phyloP scores from a whole-genome alignment of 176 grass and related monocot genomes.

The Sorghum bicolor region Sorghum_bicolor_NCBIv3 NC_012870.2:4446001-4446500 shows the following conservation, averaged over 20 bases:
- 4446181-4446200: constrained; percentile 82
- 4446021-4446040: neutral
- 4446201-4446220: constrained; percentile 86
- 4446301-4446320: neutral
- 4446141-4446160: constrained; percentile 71
- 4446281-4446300: constrained; percentile 6
- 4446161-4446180: constrained; percentile 77
- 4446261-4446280: neutral
- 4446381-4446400: neutral
- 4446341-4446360: too few relatives aligned
- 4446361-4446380: neutral
- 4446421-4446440: constrained; percentile 11
- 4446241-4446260: neutral
- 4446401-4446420: neutral
- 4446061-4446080: neutral
- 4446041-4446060: neutral
- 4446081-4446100: constrained; percentile 11
- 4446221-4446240: neutral
- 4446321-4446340: neutral
- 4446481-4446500: constrained; percentile 87
- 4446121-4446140: constrained; percentile 82
- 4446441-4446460: constrained; percentile 12
- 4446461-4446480: constrained; percentile 78
- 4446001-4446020: neutral
- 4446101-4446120: constrained; percentile 77